Evolutionary conservation across 2,329 filamentous ascomycete species (phyloP), one percentile per base, ranked within the genome.

Genomic region (Sclerotinia nivalis): DNA sequence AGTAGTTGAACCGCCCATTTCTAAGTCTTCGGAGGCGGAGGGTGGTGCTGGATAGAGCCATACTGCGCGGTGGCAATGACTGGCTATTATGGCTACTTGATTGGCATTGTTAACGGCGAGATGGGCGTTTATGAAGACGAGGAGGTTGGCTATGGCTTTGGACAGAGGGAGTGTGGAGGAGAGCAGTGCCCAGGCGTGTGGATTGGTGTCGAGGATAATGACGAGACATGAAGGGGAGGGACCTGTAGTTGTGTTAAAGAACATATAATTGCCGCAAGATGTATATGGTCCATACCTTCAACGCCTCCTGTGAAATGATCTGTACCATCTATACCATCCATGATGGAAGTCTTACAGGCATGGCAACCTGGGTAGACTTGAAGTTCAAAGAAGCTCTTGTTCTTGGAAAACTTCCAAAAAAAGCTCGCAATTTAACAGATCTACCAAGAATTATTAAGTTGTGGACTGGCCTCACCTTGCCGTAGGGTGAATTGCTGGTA

Each of bases 61-160:
- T 77, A 90, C 86, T 69, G 95, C 93, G 73, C 91, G 89, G 77
- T 96, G 91, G 74, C 89, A 90, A 79, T 99, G 96, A 12, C 93
- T 93, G 47, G 95, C 96, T 72, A 99, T 88, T 22, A 99, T 87
- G 72, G 94, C 93, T 62, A 98, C 92, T 80, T 95, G 92, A 81
- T 98, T 98, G 68, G 92, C 88, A 80, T 96, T 95, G 81, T 94
- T 96, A 79, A 95, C 94, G 74, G 96, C 93, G 45, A 99, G 87
- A 79, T 99, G 96, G 69, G 95, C 93, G 80, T 99, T 98, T 82
- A 97, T 90, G 82, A 97, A 98, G 83, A 99, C 91, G 77, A 98
- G 90, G 73, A 98, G 87, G 81, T 95, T 91, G 72, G 95, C 93
- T 71, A 99, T 85, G 72, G 93, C 93, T 77, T 91, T 90, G 64